Evolutionary conservation across 1,139 yeast species (phyloP).

Genomic region (Yamadazyma friedrichii): DNA sequence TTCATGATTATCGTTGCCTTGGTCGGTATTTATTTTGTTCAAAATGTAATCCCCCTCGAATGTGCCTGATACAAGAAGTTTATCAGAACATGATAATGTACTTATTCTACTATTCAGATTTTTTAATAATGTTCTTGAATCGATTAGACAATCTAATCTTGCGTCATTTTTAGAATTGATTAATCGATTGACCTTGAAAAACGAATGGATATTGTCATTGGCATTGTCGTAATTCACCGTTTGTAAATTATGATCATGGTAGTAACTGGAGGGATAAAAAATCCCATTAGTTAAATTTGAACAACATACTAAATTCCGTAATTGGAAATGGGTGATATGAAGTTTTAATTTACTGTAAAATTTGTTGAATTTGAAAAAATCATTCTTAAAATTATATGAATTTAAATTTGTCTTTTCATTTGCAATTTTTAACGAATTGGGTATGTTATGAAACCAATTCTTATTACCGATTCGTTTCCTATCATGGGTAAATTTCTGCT

Average conservation of each 20-base stretch:
- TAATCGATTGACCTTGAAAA: constrained; percentile 37
- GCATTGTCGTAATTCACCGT: constrained; percentile 17
- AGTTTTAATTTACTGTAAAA: constrained; percentile 48
- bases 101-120: constrained; percentile 45
- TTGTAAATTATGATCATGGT: constrained; percentile 32
- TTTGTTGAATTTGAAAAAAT: constrained; percentile 37
- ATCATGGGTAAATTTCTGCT: constrained; percentile 32
- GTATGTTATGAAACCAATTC: constrained; percentile 42
- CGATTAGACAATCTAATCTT: constrained; percentile 36
- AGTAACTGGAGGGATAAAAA: constrained; percentile 41
- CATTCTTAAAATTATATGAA: constrained; percentile 25
- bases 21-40: constrained; percentile 16
- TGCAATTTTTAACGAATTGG: constrained; percentile 33
- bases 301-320: constrained; percentile 49
- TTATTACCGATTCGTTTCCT: constrained; percentile 33
- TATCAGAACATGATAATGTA: constrained; percentile 44
- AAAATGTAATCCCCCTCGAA: constrained; percentile 53
- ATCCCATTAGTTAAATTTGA: constrained; percentile 32
- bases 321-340: constrained; percentile 56
- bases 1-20: constrained; percentile 13
- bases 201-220: constrained; percentile 28
- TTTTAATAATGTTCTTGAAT: constrained; percentile 30
- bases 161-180: constrained; percentile 20
- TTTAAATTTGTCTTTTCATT: constrained; percentile 21
- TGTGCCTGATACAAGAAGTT: constrained; percentile 52